A percentile compares a stretch with the other conserved stretches of the same genome.
These are phyloP conservation scores for Fusarium sp. DNA, from an alignment of 2,329 filamentous ascomycete species.

Conservation along the genomic window DNA sequence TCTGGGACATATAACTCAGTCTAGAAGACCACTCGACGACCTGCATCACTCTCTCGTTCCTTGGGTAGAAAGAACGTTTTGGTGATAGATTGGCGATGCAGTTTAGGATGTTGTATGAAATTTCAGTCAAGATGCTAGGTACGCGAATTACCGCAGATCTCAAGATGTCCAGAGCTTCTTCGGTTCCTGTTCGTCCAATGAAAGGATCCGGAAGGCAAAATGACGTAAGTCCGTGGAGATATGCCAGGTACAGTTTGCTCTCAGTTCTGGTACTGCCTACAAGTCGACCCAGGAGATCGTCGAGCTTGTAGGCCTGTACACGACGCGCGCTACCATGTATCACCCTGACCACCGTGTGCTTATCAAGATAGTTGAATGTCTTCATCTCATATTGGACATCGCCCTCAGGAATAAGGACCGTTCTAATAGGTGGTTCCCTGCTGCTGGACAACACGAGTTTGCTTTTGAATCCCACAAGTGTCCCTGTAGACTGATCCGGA, in stretches of 20 bases:
- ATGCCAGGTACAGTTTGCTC: conserved; percentile 64
- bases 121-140: background rate
- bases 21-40: conserved; percentile 57
- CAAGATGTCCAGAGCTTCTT: conserved; percentile 65
- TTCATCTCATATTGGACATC: background rate
- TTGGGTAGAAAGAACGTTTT: conserved; percentile 62
- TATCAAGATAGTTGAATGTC: background rate
- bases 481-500: conserved; percentile 28
- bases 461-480: conserved; percentile 29
- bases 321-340: conserved; percentile 21
- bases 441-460: conserved; percentile 59
- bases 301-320: conserved; percentile 62
- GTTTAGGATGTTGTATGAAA: background rate
- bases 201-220: conserved; percentile 64
- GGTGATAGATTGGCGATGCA: conserved; percentile 19
- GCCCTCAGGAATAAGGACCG: conserved; percentile 58
- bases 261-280: conserved; percentile 63
- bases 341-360: conserved; percentile 57
- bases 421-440: conserved; percentile 46
- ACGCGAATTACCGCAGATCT: conserved; percentile 61
- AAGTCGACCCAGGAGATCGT: conserved; percentile 63
- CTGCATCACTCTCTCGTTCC: conserved; percentile 59
- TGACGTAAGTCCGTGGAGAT: conserved; percentile 68
- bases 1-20: conserved; percentile 60
- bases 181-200: conserved; percentile 65